Base-by-base conservation (phyloP, 257 asterid genomes). In the Nicotiana noctiflora region DNA sequence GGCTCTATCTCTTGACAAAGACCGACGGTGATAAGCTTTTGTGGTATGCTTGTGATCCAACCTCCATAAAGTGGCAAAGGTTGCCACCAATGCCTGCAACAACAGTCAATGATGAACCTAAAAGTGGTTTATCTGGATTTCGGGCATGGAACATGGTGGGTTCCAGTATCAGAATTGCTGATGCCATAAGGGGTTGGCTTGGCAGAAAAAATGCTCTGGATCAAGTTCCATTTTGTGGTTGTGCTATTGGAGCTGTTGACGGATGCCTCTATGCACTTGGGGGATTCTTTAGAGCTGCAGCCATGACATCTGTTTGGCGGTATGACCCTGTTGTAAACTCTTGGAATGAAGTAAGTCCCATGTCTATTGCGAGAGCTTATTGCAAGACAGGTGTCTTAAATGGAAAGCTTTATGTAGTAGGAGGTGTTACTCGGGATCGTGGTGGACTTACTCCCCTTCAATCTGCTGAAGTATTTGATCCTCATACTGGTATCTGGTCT, bases 391-490 rank as follows among this genome's bases (percentile, higher is more conserved):
- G 97, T 18, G 92, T 89, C 65, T 84, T 94, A 65, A 88, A 94
- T 83, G 83, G 87, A 82, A 93, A 94, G 79, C 95, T 94, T 53
- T 94, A 92, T 76, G 98, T 90, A 67, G 93, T 95, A 46, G 98
- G 98, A 29, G 98, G 98, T 65, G 97, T 95, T 37, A 90, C 90
- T 62, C 94, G 97, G 29, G 93, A 90, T 29, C 94, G 86, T 32
- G 98, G 95, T 18, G 97, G 92, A 25, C 60, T 95, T 56, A 68
- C 88, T 68, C 98, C 98, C 44, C 97, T 95, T 68, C 98, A 91
- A 77, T 92, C 98, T 8, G 98, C 95, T 0, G 99, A 95, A 86
- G 94, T 93, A 63, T 92, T 89, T 56, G 97, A 95, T 87, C 99
- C 99, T 44, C 40, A 70, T 62, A 84, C 93, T 4, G 95, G 91